Evolutionary conservation across 441 rosid species (phyloP), one percentile per base, ranked within the genome.

Genomic region (Euphorbia celastroides): DNA sequence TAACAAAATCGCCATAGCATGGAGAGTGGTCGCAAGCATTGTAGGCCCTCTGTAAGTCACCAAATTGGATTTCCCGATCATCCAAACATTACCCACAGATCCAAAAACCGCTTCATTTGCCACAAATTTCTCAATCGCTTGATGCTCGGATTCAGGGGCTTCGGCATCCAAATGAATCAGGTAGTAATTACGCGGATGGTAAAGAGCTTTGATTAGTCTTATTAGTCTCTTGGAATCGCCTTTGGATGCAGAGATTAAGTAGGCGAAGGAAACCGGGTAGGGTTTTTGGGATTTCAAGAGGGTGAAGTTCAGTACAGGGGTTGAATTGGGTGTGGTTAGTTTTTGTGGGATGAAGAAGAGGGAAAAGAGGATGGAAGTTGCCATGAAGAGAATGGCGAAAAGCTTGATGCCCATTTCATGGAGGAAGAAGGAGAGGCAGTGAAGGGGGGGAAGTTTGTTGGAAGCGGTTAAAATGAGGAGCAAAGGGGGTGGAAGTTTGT

Each of bases 141-240:
- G 66, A 57, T 88, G 79, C 82, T 93, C 96, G 3, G 77, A 77
- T 48, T 80, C 85, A 3, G 89, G 74, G 11, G 99, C 96, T 52
- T 83, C 97, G 38, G 82, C 81, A 17, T 81, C 87, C 2, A 91
- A 81, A 73, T 93, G 96, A 64, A 93, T 72, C 68, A 93, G 72
- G 66, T 93, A 93, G 57, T 90, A 84, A 62, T 93, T 93, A 68
- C 92, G 83, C 0, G 99, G 99, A 70, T 93, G 99, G 72, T 93
- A 93, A 44, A 93, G 80, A 8, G 96, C 90, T 10, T 84, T 89
- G 32, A 91, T 38, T 25, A 93, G 60, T 42, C 95, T 82, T 41
- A 86, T 76, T 79, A 93, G 73, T 83, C 79, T 85, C 74, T 80
- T 84, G 20, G 62, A 66, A 38, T 93, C 91, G 4, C 96, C 96